Evolutionary conservation across 2,329 filamentous ascomycete genomes (phyloP), one percentile per base, ranked within the genome.

Genomic region (Diaporthe sp.): DNA sequence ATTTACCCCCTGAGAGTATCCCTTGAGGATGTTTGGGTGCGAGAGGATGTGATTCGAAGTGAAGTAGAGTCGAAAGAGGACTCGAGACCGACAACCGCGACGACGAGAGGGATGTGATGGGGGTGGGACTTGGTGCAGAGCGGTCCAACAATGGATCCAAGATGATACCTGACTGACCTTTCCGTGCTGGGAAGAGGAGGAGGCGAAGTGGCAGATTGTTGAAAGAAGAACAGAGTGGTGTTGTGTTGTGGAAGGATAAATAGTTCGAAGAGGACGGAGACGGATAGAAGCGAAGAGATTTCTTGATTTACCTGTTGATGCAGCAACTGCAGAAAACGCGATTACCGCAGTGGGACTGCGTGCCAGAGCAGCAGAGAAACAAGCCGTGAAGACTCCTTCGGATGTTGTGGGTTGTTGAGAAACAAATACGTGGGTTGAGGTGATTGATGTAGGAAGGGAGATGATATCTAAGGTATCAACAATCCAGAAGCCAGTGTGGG

Each of bases 391-490:
- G n/a, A 31, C 1, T 31, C 44, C 17, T 46, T 22, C 17, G 8
- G 17, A 22, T 49, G 44, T 2, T 46, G 44, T 22, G 8, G 6
- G 15, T 17, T 1, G 6, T 15, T 2, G 4, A 19, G 42, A 44
- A 37, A 37, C 17, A 12, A 58, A 19, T 31, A n/a, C 1, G 2
- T 4, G 13, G 31, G 22, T 25, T 51, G 22, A n/a, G 22, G 22
- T 12, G 4, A 12, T 4, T 6, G 57, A 34, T 13, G 19, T 0
- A 37, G 13, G 2, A 7, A 34, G 2, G 19, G 6, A 37, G 34
- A 42, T 1, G 12, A 17, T 3, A 0, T 17, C 17, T 2, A 22
- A 9, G 25, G 13, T 1, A 31, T 5, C 13, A 28, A 4, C 1
- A 5, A 31, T 19, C 4, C 4, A 55, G 5, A 55, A 8, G 25